Evolutionary conservation across 352 stramenopile species (phyloP), one percentile per base, ranked within the genome.

Genomic region (Phytopythium kandeliae): DNA sequence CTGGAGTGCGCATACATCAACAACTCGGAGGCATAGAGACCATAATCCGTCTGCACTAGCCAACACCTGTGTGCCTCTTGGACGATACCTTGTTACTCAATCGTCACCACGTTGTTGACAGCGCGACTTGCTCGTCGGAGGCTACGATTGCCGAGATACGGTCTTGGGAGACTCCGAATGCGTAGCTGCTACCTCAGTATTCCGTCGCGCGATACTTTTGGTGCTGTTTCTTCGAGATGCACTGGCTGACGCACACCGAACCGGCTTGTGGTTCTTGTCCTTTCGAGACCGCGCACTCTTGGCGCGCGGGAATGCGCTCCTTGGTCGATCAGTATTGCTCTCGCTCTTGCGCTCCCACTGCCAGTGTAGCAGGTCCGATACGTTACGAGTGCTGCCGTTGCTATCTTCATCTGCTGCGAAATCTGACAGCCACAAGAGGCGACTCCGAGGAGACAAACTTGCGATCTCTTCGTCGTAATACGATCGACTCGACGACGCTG

Each of bases 351-450:
- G 9, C 13, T 51, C n/a, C 45, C 45, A 51, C 10, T 16, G 30
- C 45, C 25, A 41, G 0, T n/a, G 45, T 19, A 51, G 5, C 3
- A 51, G n/a, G 4, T 36, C 33, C 1, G 45, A 51, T 1, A 28
- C 35, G 25, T 33, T 53, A 24, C 33, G 35, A 9, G 47, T 22
- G 0, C n/a, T n/a, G n/a, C 24, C 34, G 21, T 34, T 30, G 24
- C 17, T 34, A 15, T 62, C 58, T 13, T 54, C 44, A 19, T 65
- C 60, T 24, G 61, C 54, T 4, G 47, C 64, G 48, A 61, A 85
- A 6, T 69, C 60, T 1, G 77, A 89, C 48, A 85, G 67, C 64
- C 75, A 86, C 8, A 89, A 53, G n/a, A 89, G 53, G 0, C 74
- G 72, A 35, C 67, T 84, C 26, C 78, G 74, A 40, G 78, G 78